phyloP scores from a whole-genome alignment of 225 moss, liverwort and hornwort genomes.

The Pseudoscleropodium purum region DNA sequence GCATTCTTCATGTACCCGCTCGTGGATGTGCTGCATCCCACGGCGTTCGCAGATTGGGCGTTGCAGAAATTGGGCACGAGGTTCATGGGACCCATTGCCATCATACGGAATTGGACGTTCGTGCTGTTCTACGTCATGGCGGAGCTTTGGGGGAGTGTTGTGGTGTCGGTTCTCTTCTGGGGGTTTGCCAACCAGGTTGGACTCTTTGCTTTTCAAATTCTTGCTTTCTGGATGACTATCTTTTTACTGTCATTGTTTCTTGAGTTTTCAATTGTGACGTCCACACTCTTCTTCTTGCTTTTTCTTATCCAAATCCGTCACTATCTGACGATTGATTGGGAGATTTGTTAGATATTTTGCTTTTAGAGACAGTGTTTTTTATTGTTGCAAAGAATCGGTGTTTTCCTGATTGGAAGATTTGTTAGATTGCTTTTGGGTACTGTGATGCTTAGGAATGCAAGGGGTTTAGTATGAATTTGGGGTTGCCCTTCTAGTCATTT shows the following conservation, averaged over 20 bases:
- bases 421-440: not conserved
- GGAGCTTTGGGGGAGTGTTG: constrained; percentile 98
- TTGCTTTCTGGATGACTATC: not conserved
- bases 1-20: constrained; percentile 95
- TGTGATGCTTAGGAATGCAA: not conserved
- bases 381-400: not conserved
- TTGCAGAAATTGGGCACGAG: constrained; percentile 63
- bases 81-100: constrained; percentile 94
- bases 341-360: not conserved
- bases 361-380: not conserved
- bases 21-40: constrained; percentile 91
- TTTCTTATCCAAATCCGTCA: not conserved
- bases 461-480: not conserved
- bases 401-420: not conserved
- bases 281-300: not conserved
- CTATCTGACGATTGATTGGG: not conserved
- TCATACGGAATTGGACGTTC: constrained; percentile 96
- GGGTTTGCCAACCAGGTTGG: constrained; percentile 94
- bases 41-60: constrained; percentile 70
- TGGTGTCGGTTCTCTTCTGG: constrained; percentile 99
- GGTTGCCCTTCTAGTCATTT: not conserved
- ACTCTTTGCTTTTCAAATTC: not conserved
- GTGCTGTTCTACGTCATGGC: constrained; percentile 99
- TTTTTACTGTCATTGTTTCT: not conserved
- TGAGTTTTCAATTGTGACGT: not conserved